Base-by-base conservation (phyloP, 345 rosid genomes). In the Leavenworthia alabamica region DNA sequence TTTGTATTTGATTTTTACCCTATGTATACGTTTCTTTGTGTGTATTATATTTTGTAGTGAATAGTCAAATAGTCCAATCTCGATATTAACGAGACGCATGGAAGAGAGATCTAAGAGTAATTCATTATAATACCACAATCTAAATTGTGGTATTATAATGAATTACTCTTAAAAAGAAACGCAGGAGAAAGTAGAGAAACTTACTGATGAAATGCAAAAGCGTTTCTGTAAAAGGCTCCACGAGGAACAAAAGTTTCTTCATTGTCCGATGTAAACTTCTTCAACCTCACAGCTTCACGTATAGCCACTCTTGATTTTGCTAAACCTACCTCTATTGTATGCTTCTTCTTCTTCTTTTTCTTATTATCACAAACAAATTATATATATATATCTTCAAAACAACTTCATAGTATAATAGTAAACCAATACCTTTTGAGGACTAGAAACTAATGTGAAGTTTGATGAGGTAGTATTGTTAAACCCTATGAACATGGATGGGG, bases 181-280 rank as follows among this genome's bases (percentile, higher is more conserved):
- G n/a, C n/a, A n/a, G n/a, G n/a, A n/a, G n/a, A n/a, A n/a, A n/a
- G n/a, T n/a, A n/a, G 16, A 36, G 62, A 31, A 57, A 67, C 84
- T 67, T 67, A 80, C 88, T 78, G 86, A 62, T 81, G 82, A 73
- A 85, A 83, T 37, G 86, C 82, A 17, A 70, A 75, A 10, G 80
- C 56, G 60, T 85, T 83, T 62, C 84, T 67, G 68, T 85, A 83
- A 26, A 78, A 66, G 36, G 44, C 47, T 36, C 85, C 84, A 70
- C 70, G 78, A 50, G 86, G 88, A 28, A 79, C 9, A 67, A 76
- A 79, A 8, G 44, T 20, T 46, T 76, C 73, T 11, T 78, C 50
- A 7, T 70, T 64, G 12, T 73, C 64, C 7, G 82, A 75, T 11
- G 73, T 42, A 56, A 60, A 73, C 32, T 72, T 83, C 42, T 66